A percentile compares a stretch with the other conserved stretches of the same genome.
Conservation (phyloP, 2,329 filamentous ascomycete species). For the Fusarium azukiicola region DNA sequence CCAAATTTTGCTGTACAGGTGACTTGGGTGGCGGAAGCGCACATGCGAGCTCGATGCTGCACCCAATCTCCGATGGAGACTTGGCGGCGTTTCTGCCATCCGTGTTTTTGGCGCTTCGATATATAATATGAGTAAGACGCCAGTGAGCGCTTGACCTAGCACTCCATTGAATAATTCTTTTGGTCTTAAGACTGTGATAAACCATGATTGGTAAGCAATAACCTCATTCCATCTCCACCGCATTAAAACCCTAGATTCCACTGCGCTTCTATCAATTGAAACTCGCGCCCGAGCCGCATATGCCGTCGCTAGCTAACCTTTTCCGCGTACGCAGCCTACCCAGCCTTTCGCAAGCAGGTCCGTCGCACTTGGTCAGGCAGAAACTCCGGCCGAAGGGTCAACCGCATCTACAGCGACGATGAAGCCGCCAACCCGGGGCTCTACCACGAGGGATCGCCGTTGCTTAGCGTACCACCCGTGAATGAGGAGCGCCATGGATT, state of each 20-base stretch:
- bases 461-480: conserved; percentile 14
- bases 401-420: conserved; percentile 13
- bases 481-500: conserved; percentile 22
- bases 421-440: conserved; percentile 21
- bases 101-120: conserved; percentile 25
- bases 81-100: conserved; percentile 19
- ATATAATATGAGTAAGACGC: conserved; percentile 28
- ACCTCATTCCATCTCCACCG: conserved; percentile 19
- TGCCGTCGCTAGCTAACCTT: conserved; percentile 15
- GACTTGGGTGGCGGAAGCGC: conserved; percentile 18
- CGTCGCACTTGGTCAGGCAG: conserved; percentile 22
- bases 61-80: conserved; percentile 22
- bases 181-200: conserved; percentile 22
- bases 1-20: conserved; percentile 15
- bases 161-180: conserved; percentile 27
- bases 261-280: conserved; percentile 22
- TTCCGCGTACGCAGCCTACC: conserved; percentile 22
- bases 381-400: conserved; percentile 25
- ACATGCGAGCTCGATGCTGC: conserved; percentile 20
- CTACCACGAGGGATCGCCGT: conserved; percentile 14
- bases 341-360: conserved; percentile 26
- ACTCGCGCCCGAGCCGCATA: conserved; percentile 11
- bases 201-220: conserved; percentile 33
- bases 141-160: conserved; percentile 23
- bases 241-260: conserved; percentile 25